A percentile compares a stretch with the other conserved stretches of the same genome.
These are phyloP conservation scores for Trametes cingulata DNA, from an alignment of 768 basidiomycete genomes.

Conservation along the genomic window DNA sequence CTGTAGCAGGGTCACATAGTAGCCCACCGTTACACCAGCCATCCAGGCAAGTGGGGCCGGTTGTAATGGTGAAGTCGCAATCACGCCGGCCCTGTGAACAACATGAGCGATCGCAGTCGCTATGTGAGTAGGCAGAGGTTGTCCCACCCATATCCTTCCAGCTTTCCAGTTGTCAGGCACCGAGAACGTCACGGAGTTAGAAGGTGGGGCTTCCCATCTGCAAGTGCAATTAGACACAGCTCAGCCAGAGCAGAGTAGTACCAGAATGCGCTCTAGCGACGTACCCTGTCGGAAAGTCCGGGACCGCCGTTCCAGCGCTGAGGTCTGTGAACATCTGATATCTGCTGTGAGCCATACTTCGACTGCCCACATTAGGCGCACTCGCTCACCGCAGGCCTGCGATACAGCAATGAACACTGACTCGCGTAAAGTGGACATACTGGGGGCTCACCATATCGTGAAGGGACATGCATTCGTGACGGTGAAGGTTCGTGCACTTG, in stretches of 20 bases:
- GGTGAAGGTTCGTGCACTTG: conserved; percentile 57
- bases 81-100: conserved; percentile 29
- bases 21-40: conserved; percentile 76
- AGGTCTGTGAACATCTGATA: conserved; percentile 60
- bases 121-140: neutral
- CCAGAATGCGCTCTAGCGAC: neutral
- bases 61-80: conserved; percentile 54
- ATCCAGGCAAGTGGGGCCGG: conserved; percentile 56
- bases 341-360: neutral
- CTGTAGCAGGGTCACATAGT: conserved; percentile 50
- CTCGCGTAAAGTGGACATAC: too few relatives aligned
- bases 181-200: conserved; percentile 43
- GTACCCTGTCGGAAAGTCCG: conserved; percentile 49
- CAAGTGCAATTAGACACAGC: neutral
- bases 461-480: conserved; percentile 65
- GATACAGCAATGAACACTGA: neutral
- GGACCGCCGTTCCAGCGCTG: conserved; percentile 48
- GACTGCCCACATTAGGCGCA: neutral
- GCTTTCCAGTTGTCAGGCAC: conserved; percentile 68
- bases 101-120: neutral
- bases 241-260: neutral
- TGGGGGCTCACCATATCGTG: conserved; percentile 59
- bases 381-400: conserved; percentile 45
- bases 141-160: conserved; percentile 60
- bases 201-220: conserved; percentile 40